Base-by-base conservation (phyloP, 257 asterid species). In the Lithospermum erythrorhizon region DNA sequence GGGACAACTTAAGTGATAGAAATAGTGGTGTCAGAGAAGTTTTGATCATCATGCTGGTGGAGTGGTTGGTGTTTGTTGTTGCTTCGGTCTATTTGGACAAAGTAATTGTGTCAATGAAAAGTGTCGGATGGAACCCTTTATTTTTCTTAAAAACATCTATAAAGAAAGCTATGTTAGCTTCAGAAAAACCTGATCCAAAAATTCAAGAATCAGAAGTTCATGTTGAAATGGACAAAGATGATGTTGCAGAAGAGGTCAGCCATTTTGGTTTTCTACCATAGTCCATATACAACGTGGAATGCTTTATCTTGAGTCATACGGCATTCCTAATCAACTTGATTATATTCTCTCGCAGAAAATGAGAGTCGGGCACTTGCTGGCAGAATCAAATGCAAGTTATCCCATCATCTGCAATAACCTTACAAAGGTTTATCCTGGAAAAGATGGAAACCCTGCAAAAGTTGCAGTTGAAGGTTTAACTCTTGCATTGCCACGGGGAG, bases 361-460 rank as follows among this genome's bases (percentile, higher is more conserved):
- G 65, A 78, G 61, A 68, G 83, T 78, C 29, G 68, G 71, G 49
- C 68, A 68, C 52, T 53, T 74, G 66, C 75, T 74, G 19, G 32
- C 23, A 37, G 68, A 65, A 54, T 66, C 75, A 18, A 58, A 62
- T 53, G 32, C 67, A 5, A 53, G n/a, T 59, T 68, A 74, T 48
- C 66, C 78, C 30, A 67, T 70, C 59, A 57, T 78, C 66, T 65
- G 73, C 63, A 30, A 66, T 58, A 69, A 78, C 48, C 75, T 74
- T 51, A 53, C 65, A 58, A 78, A 78, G 75, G 65, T 71, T 47
- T 78, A 71, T 74, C 78, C 75, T 8, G 66, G 78, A 51, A 69
- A 60, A 45, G 80, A 72, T 9, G 83, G 83, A 63, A 78, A 66
- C 53, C 81, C 81, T 6, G 74, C 69, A 56, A 78, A 78, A 61